Evolutionary conservation across 768 basidiomycete species (phyloP), one percentile per base, ranked within the genome.

Genomic region (Hygrophoropsis aurantiaca): DNA sequence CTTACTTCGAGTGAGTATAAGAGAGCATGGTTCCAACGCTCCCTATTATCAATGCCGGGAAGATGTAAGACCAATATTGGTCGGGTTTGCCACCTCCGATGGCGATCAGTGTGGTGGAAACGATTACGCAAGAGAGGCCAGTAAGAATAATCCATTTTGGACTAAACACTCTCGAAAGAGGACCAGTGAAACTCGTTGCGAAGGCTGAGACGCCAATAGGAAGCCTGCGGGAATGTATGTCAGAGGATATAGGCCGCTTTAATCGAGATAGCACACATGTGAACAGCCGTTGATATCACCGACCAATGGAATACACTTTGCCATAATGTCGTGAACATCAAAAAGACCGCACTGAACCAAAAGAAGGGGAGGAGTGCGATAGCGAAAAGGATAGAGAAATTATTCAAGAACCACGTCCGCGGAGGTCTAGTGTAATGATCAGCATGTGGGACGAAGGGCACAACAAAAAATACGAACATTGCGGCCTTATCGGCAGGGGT

Each of bases 31-130:
- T 59, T 5, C 80, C 80, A 10, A 68, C 63, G 11, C 73, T 70
- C 11, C 78, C 79, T 38, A 81, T 47, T 20, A 68, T 45, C 53
- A 80, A 75, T 13, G 71, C 81, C 36, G 81, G 78, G 51, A 81
- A 75, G 37, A 71, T 61, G 46, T 69, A 66, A 1, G 54, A 42
- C 77, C 74, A 82, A 59, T 81, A 82, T 33, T 65, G 58, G 9
- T 63, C 64, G 11, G 68, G 65, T 5, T 52, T 53, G 46, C 73
- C 64, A 49, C 75, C 69, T 0, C 70, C 72, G 38, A 74, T 62
- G 8, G 73, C 69, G 33, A 80, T 60, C 16, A 80, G 57, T 33
- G 65, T 47, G 3, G 72, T 77, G 11, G 71, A 67, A 11, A 68
- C 48, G 27, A 73, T 53, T 32, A 71, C 54, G 43, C 76, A 51